Evolutionary conservation across 768 basidiomycete species (phyloP).

Genomic region (Piloderma croceum): DNA sequence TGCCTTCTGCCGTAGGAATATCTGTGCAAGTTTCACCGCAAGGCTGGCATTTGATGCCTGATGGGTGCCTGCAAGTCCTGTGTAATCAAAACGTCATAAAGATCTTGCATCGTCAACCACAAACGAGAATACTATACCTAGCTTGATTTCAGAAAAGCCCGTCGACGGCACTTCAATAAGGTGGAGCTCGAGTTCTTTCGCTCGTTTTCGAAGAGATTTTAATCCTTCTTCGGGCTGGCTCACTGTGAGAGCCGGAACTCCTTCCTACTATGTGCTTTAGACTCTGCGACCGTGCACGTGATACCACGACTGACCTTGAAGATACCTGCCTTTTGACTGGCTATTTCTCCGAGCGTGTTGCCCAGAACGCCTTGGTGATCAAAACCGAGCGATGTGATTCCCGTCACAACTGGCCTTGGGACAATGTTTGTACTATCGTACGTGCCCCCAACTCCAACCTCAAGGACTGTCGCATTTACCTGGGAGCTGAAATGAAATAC

Average conservation of each 20-base stretch:
- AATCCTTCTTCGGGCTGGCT: constrained; percentile 67
- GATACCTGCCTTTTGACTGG: constrained; percentile 94
- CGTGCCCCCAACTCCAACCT: constrained; percentile 92
- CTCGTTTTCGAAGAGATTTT: constrained; percentile 60
- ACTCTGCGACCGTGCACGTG: not conserved
- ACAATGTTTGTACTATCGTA: constrained; percentile 97
- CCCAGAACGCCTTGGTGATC: constrained; percentile 89
- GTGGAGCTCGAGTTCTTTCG: constrained; percentile 51
- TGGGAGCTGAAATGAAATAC: constrained; percentile 11
- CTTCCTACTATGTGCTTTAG: constrained; percentile 40
- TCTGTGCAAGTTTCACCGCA: constrained; percentile 66
- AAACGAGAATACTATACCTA: constrained; percentile 42
- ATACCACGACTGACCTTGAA: constrained; percentile 62
- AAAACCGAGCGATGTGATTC: constrained; percentile 84
- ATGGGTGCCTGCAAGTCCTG: constrained; percentile 82
- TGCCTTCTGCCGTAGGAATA: constrained; percentile 63
- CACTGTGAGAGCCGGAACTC: constrained; percentile 82
- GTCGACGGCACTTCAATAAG: constrained; percentile 57
- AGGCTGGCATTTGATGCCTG: constrained; percentile 86
- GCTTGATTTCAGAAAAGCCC: constrained; percentile 45
- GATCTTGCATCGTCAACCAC: not conserved
- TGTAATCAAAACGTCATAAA: constrained; percentile 4
- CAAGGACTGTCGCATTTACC: constrained; percentile 87
- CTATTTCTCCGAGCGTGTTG: constrained; percentile 82
- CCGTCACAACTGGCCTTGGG: constrained; percentile 84